Percentiles rank a stretch among this genome's conserved stretches.
Evolutionary conservation across 176 grass and related monocot species (phyloP).

Genomic region (Ensete glaucum): DNA sequence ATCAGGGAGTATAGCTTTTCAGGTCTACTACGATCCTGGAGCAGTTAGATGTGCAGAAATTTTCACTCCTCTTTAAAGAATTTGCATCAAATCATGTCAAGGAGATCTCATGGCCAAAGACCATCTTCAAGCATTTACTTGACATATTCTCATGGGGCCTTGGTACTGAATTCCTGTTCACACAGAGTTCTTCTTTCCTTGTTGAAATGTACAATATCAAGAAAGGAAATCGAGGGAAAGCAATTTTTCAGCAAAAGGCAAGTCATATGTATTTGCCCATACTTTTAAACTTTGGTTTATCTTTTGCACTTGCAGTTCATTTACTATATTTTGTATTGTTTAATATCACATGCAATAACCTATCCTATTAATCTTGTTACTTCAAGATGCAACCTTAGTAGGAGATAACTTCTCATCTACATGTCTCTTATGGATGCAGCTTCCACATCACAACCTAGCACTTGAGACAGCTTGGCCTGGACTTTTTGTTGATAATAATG

Average conservation of each 20-base stretch:
- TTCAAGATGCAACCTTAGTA: background rate
- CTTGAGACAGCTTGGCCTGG: constrained; percentile 70
- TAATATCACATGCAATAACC: too few relatives aligned
- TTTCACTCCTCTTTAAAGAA: constrained; percentile 45
- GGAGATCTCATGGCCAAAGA: constrained; percentile 42
- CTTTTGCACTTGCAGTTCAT: background rate
- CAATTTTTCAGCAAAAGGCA: constrained; percentile 84
- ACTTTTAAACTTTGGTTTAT: background rate
- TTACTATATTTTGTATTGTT: background rate
- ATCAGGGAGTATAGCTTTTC: constrained; percentile 18
- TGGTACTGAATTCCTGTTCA: constrained; percentile 56
- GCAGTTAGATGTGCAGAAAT: constrained; percentile 63
- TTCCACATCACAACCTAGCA: constrained; percentile 59
- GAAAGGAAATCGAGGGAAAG: constrained; percentile 67
- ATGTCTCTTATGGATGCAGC: constrained; percentile 27
- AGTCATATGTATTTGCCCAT: constrained; percentile 38
- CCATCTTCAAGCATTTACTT: constrained; percentile 37
- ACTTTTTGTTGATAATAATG: constrained; percentile 75
- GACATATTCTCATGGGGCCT: constrained; percentile 51
- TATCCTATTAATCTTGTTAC: background rate
- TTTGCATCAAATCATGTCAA: constrained; percentile 34
- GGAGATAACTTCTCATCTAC: background rate
- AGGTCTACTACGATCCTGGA: constrained; percentile 71
- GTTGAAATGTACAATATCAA: constrained; percentile 61
- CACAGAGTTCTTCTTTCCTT: constrained; percentile 47